Evolutionary conservation across 1,284 basidiomycete species (phyloP).

Genomic region (Exobasidium rhododendri): DNA sequence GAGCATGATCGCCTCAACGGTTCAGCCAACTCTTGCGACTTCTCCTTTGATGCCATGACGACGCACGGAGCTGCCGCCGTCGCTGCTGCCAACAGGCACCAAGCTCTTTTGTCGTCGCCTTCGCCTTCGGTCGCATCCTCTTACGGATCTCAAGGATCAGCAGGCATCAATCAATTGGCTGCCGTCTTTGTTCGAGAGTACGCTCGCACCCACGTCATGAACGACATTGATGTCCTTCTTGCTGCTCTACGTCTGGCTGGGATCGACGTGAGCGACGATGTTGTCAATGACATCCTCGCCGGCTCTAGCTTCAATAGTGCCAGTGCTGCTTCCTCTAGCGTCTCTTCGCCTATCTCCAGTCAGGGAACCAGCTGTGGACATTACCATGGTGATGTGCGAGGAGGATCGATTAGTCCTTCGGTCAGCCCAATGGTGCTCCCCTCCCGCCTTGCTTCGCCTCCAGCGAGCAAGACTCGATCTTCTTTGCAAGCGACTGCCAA

Average conservation of each 20-base stretch:
- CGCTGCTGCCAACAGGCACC: neutral
- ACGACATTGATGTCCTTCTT: slow-evolving; percentile 13
- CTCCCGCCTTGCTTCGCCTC: neutral
- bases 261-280: slow-evolving; percentile 13
- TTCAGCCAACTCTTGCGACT: neutral
- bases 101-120: neutral
- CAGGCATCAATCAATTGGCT: slow-evolving; percentile 5
- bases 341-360: slow-evolving; percentile 13
- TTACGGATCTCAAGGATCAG: neutral
- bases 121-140: neutral
- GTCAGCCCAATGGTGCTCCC: slow-evolving; percentile 2
- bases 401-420: neutral
- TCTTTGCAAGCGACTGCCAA: slow-evolving; percentile 5
- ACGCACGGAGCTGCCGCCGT: neutral
- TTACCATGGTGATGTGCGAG: neutral
- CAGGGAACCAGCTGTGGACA: neutral
- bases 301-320: neutral
- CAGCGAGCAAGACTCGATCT: slow-evolving; percentile 13
- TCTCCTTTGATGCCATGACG: slow-evolving; percentile 8
- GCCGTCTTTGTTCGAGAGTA: slow-evolving; percentile 14
- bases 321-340: slow-evolving; percentile 4
- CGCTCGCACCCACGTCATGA: slow-evolving; percentile 3
- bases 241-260: slow-evolving; percentile 13
- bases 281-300: slow-evolving; percentile 9
- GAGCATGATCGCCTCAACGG: neutral